Evolutionary conservation across 1,284 basidiomycete genomes (phyloP), one percentile per base, ranked within the genome.

Genomic region (Leucoagaricus sp.): DNA sequence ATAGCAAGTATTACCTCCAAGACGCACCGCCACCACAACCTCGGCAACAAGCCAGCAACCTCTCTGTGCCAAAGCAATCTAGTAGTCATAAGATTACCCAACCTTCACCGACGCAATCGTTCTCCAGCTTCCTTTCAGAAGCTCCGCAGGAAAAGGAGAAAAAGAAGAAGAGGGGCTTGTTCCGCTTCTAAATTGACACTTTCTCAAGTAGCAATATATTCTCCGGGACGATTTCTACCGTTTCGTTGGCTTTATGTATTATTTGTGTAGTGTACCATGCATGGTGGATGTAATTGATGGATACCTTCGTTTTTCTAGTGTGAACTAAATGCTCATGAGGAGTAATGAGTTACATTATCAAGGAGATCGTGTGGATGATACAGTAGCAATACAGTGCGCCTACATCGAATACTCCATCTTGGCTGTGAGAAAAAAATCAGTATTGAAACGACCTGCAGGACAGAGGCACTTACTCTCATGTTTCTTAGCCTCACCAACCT

Each of bases 401-500:
- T 76, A 78, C 63, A 69, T 71, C 8, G 76, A 65, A 64, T 76
- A 79, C 63, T 80, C 78, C 72, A 80, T 69, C 69, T 78, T 80
- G 61, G 78, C 77, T 79, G 58, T 36, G 46, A 3, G 53, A 51
- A 4, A 44, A 38, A 51, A 44, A 57, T 60, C 10, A 63, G 26
- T 12, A 23, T 4, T 21, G 26, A 12, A 21, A 19, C 29, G 36
- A 25, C 28, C 4, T 36, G 47, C 33, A 42, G 53, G 45, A 48
- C 4, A 15, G 19, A 48, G 48, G 9, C 42, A 79, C 86, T 77
- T 69, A 88, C 91, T 92, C 76, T 96, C 94, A 68, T 96, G 94
- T 75, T 96, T 97, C 86, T 97, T 97, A 26, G 93, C 89, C 64
- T 98, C 96, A 50, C 89, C 88, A 36, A 99, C 87, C 74, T 99